phyloP scores from a whole-genome alignment of 1,284 basidiomycete species.

The Papiliotrema flavescens region DNA sequence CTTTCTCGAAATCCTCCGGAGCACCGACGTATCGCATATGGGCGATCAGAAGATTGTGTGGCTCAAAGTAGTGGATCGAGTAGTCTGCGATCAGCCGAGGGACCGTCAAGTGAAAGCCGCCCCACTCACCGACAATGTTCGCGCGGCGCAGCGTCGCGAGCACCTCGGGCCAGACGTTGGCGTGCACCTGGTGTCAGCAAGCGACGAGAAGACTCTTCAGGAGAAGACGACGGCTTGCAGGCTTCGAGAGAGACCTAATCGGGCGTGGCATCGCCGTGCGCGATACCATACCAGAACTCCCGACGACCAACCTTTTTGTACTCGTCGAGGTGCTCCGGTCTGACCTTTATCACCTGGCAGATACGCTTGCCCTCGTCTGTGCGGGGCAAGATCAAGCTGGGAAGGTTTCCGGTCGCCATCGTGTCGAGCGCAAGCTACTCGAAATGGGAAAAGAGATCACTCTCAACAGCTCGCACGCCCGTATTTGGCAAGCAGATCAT shows the following conservation, averaged over 20 bases:
- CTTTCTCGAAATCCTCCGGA: slow-evolving; percentile 57
- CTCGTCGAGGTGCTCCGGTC: slow-evolving; percentile 60
- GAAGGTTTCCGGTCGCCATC: slow-evolving; percentile 11
- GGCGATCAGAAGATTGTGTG: slow-evolving; percentile 61
- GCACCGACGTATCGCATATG: slow-evolving; percentile 49
- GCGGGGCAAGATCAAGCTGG: slow-evolving; percentile 35
- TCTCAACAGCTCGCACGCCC: neutral
- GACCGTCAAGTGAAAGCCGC: neutral
- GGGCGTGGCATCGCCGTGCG: neutral
- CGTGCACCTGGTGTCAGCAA: slow-evolving; percentile 53
- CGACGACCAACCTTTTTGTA: slow-evolving; percentile 57
- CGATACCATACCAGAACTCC: no score
- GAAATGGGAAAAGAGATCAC: no score
- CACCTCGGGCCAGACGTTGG: slow-evolving; percentile 66
- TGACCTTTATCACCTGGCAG: slow-evolving; percentile 73
- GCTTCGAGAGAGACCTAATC: no score
- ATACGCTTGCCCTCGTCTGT: slow-evolving; percentile 58
- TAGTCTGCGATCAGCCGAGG: slow-evolving; percentile 55
- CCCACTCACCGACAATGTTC: slow-evolving; percentile 55
- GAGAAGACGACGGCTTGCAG: no score
- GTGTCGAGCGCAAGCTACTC: neutral
- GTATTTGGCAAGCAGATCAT: neutral
- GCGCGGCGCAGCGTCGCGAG: slow-evolving; percentile 63
- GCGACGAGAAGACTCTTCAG: neutral
- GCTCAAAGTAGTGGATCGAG: slow-evolving; percentile 66